These are phyloP conservation scores for Leccinum barrowsii DNA, from an alignment of 768 basidiomycete genomes.

Conservation along the genomic window DNA sequence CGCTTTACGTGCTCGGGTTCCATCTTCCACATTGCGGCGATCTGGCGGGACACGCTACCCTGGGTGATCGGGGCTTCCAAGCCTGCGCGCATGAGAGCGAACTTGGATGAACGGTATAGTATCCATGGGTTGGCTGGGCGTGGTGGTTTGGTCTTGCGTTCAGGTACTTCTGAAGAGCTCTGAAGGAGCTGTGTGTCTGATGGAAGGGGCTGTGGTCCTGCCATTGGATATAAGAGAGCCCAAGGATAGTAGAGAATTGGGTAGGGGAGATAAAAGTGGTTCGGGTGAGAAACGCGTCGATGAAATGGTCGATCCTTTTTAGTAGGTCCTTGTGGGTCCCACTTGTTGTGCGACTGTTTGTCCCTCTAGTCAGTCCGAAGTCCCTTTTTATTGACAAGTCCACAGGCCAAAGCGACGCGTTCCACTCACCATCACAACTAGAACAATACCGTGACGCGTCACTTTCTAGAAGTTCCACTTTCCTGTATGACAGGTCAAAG, in stretches of 20 bases:
- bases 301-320: constrained; percentile 25
- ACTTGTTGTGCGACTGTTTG: constrained; percentile 32
- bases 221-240: constrained; percentile 18
- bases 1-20: constrained; percentile 47
- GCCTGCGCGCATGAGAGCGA: constrained; percentile 27
- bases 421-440: constrained; percentile 17
- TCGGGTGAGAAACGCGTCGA: constrained; percentile 27
- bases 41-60: constrained; percentile 59
- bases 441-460: background rate
- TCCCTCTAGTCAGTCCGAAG: background rate
- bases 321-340: constrained; percentile 36
- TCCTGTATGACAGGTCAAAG: constrained; percentile 16
- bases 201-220: constrained; percentile 4
- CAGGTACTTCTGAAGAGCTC: constrained; percentile 6
- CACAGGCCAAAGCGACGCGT: constrained; percentile 7
- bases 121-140: constrained; percentile 86
- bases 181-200: background rate
- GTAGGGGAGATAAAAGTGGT: constrained; percentile 18
- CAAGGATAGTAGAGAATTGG: background rate
- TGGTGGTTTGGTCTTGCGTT: constrained; percentile 38
- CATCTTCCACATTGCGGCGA: constrained; percentile 61
- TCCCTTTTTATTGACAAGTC: constrained; percentile 11
- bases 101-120: constrained; percentile 65
- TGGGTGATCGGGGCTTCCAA: constrained; percentile 42
- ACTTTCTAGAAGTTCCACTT: background rate